Evolutionary conservation across 2,329 filamentous ascomycete species (phyloP).

Genomic region (Teratosphaeria gauchensis): DNA sequence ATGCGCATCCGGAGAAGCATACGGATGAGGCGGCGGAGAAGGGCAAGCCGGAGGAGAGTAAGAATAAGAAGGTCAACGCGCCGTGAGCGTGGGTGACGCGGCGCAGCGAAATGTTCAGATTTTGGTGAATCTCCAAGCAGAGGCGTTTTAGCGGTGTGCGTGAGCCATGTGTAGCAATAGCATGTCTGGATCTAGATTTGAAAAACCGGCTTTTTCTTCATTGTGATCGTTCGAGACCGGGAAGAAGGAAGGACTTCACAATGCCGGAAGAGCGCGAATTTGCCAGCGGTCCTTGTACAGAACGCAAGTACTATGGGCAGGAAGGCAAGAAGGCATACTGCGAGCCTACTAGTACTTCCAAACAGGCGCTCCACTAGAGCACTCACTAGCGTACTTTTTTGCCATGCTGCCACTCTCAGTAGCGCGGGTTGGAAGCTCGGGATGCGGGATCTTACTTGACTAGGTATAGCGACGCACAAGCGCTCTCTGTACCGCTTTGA

Average conservation of each 20-base stretch:
- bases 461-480: no score
- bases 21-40: constrained; percentile 1
- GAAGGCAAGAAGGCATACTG: no score
- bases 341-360: no score
- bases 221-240: background rate
- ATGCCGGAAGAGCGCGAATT: no score
- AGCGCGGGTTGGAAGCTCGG: no score
- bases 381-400: no score
- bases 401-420: no score
- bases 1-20: constrained; percentile 2
- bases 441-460: no score
- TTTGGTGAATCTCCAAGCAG: background rate
- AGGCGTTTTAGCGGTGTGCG: background rate
- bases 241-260: background rate
- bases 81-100: constrained; percentile 2
- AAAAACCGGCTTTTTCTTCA: background rate
- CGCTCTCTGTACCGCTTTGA: no score
- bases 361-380: no score
- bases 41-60: constrained; percentile 8
- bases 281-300: no score
- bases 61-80: constrained; percentile 10
- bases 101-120: background rate
- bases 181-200: background rate
- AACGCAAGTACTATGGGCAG: no score
- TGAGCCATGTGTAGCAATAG: background rate